Evolutionary conservation across 2,329 filamentous ascomycete species (phyloP).

Genomic region (Xylariomycetidae sp.): DNA sequence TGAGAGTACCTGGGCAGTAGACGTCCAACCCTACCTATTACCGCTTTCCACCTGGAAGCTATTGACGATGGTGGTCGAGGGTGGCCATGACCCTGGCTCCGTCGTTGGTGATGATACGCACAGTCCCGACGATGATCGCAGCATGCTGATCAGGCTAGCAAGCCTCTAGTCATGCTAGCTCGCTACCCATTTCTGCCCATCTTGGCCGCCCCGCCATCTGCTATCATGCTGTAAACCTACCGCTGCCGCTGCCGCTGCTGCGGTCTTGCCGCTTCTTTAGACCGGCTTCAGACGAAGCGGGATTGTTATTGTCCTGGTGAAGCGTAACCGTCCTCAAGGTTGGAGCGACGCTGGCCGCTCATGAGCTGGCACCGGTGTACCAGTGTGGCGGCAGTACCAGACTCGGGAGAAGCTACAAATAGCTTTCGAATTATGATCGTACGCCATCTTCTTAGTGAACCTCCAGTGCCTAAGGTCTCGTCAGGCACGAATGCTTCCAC

Average conservation of each 20-base stretch:
- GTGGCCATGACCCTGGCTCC: neutral
- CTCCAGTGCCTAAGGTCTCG: no score
- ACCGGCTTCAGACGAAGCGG: no score
- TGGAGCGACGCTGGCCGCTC: no score
- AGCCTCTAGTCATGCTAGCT: neutral
- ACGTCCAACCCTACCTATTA: neutral
- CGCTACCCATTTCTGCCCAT: neutral
- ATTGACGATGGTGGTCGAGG: neutral
- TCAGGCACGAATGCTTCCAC: no score
- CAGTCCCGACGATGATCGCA: slow-evolving; percentile 1
- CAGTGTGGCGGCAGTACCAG: no score
- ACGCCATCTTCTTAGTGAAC: no score
- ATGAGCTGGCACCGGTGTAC: no score
- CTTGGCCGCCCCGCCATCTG: neutral
- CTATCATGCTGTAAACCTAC: neutral
- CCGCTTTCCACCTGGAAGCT: no score
- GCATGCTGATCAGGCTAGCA: neutral
- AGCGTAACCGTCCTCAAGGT: no score
- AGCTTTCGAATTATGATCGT: no score
- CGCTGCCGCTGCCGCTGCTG: neutral
- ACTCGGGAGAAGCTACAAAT: no score
- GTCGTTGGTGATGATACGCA: neutral
- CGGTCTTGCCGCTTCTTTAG: no score
- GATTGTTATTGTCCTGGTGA: neutral
- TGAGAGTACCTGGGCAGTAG: neutral